These are phyloP conservation scores for Penicillium coffeae DNA, from an alignment of 495 filamentous ascomycete species.

Conservation along the genomic window DNA sequence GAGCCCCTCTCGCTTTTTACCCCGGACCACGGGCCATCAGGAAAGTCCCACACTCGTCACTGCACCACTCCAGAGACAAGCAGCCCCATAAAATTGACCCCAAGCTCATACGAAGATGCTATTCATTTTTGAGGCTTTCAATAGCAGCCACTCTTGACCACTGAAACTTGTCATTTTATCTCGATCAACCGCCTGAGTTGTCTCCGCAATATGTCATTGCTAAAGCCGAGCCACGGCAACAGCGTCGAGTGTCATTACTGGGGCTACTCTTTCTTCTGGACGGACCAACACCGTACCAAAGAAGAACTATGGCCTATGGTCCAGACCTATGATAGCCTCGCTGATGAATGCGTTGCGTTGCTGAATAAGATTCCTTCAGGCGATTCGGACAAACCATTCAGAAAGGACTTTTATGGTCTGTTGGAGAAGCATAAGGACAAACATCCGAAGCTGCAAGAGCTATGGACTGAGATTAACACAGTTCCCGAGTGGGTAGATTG, in stretches of 20 bases:
- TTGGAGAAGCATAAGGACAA: slow-evolving; percentile 53
- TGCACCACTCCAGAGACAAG: no score
- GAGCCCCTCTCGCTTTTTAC: slow-evolving; percentile 11
- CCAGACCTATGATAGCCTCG: slow-evolving; percentile 63
- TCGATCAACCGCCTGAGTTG: neutral
- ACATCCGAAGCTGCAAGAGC: slow-evolving; percentile 52
- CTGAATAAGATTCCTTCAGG: slow-evolving; percentile 53
- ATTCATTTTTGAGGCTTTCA: no score
- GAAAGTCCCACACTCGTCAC: no score
- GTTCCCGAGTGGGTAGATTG: slow-evolving; percentile 80
- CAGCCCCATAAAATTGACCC: no score
- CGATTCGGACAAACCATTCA: slow-evolving; percentile 19
- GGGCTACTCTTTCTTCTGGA: slow-evolving; percentile 70
- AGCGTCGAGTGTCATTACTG: slow-evolving; percentile 44
- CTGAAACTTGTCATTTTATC: no score
- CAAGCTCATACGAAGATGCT: no score
- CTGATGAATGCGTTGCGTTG: slow-evolving; percentile 59
- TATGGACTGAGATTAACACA: slow-evolving; percentile 68
- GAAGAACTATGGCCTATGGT: slow-evolving; percentile 59
- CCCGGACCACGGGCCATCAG: slow-evolving; percentile 23
- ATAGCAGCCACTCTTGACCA: no score
- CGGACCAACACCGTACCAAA: slow-evolving; percentile 58
- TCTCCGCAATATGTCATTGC: slow-evolving; percentile 13
- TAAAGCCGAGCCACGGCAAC: slow-evolving; percentile 12
- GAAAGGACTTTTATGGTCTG: slow-evolving; percentile 59